A percentile compares a stretch with the other conserved stretches of the same genome.
Conservation (phyloP, 208 protist genomes). For the Naegleria fowleri region DNA sequence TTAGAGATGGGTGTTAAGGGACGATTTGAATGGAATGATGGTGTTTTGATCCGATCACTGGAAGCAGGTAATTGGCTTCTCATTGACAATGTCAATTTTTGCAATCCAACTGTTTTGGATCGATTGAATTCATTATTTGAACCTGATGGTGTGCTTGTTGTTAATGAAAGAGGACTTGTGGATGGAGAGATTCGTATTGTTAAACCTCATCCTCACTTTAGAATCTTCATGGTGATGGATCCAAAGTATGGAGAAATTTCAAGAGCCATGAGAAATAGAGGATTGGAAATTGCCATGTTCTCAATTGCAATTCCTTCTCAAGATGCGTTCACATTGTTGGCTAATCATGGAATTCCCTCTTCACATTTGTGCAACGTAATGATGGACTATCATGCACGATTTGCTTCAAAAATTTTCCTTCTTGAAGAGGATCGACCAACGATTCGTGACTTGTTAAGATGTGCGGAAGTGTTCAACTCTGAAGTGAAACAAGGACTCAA, state of each 20-base stretch:
- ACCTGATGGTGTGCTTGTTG: slow-evolving; percentile 72
- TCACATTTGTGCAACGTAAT: neutral
- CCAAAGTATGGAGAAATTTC: slow-evolving; percentile 96
- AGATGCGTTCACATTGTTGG: neutral
- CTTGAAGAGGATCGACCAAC: slow-evolving; percentile 5
- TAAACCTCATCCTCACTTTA: slow-evolving; percentile 91
- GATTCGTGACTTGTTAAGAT: neutral
- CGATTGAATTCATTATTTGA: slow-evolving; percentile 99
- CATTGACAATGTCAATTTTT: slow-evolving; percentile 99
- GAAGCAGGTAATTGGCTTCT: slow-evolving; percentile 95
- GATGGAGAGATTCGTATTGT: slow-evolving; percentile 83
- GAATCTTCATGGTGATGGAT: slow-evolving; percentile 98
- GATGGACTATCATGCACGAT: neutral
- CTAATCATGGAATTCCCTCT: neutral
- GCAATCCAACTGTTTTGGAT: slow-evolving; percentile 97
- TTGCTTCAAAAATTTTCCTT: neutral
- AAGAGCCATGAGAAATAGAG: slow-evolving; percentile 97
- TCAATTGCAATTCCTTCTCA: neutral
- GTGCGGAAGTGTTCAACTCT: neutral
- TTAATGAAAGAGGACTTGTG: slow-evolving; percentile 91
- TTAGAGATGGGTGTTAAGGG: slow-evolving; percentile 62
- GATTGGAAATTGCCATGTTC: slow-evolving; percentile 90
- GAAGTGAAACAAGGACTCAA: neutral
- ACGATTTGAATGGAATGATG: slow-evolving; percentile 98
- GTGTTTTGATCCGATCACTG: slow-evolving; percentile 89